These are phyloP conservation scores for Beta macrorhiza DNA, from an alignment of 179 eudicot species.

Conservation along the genomic window DNA sequence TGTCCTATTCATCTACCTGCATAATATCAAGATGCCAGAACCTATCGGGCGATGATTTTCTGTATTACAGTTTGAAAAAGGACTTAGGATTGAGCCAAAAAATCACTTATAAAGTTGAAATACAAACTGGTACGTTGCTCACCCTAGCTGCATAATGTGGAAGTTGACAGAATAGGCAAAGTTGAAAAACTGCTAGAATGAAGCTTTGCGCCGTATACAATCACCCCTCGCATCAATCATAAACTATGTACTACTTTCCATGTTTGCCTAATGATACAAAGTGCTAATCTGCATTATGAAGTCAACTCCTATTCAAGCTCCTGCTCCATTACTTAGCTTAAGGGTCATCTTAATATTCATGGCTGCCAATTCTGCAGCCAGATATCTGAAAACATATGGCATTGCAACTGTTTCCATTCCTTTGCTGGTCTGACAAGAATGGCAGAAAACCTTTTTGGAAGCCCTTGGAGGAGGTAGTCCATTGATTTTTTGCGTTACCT, in stretches of 20 bases:
- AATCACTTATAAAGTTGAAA: neutral
- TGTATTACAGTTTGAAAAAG: too few relatives aligned
- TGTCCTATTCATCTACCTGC: neutral
- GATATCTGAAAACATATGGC: conserved; percentile 83
- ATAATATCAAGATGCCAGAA: neutral
- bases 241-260: neutral
- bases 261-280: too few relatives aligned
- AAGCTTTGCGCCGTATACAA: neutral
- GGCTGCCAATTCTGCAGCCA: conserved; percentile 92
- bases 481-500: conserved; percentile 44
- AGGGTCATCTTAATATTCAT: conserved; percentile 90
- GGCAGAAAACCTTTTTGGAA: conserved; percentile 66
- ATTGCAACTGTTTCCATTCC: conserved; percentile 95
- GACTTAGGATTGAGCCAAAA: neutral
- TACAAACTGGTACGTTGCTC: neutral
- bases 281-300: neutral
- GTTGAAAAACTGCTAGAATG: neutral
- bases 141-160: neutral
- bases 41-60: too few relatives aligned
- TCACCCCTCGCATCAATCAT: neutral
- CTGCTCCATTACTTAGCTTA: conserved; percentile 51
- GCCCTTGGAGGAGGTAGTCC: conserved; percentile 61
- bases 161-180: neutral
- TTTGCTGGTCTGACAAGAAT: conserved; percentile 63
- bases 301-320: conserved; percentile 20